Percentiles rank a stretch among this genome's conserved stretches.
Conservation (phyloP, 73 alveolate species). For the Strombidium stylifer region DNA sequence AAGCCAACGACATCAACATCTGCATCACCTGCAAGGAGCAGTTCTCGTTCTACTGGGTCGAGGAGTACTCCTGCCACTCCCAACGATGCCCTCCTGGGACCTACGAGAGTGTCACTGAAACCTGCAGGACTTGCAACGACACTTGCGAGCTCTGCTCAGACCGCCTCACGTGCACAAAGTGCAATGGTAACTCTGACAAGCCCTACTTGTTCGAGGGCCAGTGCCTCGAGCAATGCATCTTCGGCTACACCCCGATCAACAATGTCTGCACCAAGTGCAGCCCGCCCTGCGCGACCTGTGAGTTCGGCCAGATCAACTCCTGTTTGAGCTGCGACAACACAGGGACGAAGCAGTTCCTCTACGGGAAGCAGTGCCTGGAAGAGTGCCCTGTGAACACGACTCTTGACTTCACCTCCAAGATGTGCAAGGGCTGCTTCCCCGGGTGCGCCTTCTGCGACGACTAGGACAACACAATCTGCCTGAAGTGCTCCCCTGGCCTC, state of each 20-base stretch:
- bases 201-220: slow-evolving; percentile 15
- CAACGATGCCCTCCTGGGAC: not conserved
- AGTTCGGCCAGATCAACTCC: slow-evolving; percentile 1
- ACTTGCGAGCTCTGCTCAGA: slow-evolving; percentile 32
- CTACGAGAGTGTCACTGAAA: not conserved
- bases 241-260: slow-evolving; percentile 19
- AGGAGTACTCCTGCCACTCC: slow-evolving; percentile 3
- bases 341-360: not conserved
- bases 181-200: not conserved
- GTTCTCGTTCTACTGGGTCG: slow-evolving; percentile 7
- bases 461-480: slow-evolving; percentile 6
- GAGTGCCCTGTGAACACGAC: slow-evolving; percentile 42
- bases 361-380: slow-evolving; percentile 18
- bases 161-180: slow-evolving; percentile 2
- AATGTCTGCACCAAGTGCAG: slow-evolving; percentile 33
- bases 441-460: slow-evolving; percentile 17
- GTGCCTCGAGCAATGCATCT: slow-evolving; percentile 31
- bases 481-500: slow-evolving; percentile 2
- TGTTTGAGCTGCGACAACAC: slow-evolving; percentile 40
- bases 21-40: not conserved
- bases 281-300: slow-evolving; percentile 51
- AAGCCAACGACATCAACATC: not conserved
- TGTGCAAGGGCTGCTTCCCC: slow-evolving; percentile 18
- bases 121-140: slow-evolving; percentile 10
- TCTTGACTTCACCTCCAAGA: slow-evolving; percentile 1